Evolutionary conservation across 2,329 filamentous ascomycete species (phyloP).

Genomic region (Fusarium buxicola): DNA sequence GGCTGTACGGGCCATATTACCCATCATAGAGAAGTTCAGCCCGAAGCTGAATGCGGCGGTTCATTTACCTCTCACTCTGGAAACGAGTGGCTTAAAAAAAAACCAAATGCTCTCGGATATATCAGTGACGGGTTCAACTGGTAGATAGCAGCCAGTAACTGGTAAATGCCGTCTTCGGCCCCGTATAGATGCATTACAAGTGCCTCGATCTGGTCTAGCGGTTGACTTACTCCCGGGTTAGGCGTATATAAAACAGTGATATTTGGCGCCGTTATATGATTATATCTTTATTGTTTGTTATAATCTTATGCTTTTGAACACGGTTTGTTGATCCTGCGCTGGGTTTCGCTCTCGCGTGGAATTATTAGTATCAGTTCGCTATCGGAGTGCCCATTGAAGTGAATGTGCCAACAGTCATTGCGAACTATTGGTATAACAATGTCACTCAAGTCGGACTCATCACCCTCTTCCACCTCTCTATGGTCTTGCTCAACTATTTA

Average conservation of each 20-base stretch:
- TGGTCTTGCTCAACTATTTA: conserved; percentile 27
- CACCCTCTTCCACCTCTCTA: conserved; percentile 23
- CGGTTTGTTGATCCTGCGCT: conserved; percentile 67
- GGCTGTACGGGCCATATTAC: conserved; percentile 49
- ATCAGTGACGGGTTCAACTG: no score
- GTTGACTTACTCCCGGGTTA: no score
- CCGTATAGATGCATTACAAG: no score
- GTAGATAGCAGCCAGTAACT: no score
- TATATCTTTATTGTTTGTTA: no score
- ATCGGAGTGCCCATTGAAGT: conserved; percentile 69
- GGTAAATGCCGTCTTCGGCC: no score
- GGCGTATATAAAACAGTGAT: no score
- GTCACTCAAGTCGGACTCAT: conserved; percentile 18
- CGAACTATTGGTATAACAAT: conserved; percentile 68
- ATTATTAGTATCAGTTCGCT: conserved; percentile 71
- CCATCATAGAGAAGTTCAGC: conserved; percentile 47
- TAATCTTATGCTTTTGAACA: no score
- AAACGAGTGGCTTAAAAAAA: conserved; percentile 65
- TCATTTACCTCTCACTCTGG: conserved; percentile 66
- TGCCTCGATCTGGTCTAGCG: no score
- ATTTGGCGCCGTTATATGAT: no score
- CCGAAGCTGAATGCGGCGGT: conserved; percentile 61
- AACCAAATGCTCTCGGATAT: no score
- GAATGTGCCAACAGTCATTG: conserved; percentile 67
- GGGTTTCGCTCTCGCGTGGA: conserved; percentile 61